A percentile compares a stretch with the other conserved stretches of the same genome.
These are phyloP conservation scores for Penicillium turbatum DNA, from an alignment of 495 filamentous ascomycete species.

Conservation along the genomic window DNA sequence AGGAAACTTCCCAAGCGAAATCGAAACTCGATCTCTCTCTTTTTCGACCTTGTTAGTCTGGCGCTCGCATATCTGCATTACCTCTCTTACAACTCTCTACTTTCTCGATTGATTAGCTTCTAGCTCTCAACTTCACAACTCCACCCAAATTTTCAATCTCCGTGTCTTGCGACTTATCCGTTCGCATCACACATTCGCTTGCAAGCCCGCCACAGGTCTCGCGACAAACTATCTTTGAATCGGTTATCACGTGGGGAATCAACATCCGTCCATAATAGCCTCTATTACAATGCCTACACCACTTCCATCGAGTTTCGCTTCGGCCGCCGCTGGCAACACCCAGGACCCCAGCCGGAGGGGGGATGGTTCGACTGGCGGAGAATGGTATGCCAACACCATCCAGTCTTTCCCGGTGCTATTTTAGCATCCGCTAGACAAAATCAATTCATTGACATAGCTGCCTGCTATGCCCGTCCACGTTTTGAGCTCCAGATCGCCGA, in stretches of 20 bases:
- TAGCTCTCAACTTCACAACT: slow-evolving; percentile 13
- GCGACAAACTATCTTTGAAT: slow-evolving; percentile 21
- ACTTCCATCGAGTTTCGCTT: slow-evolving; percentile 79
- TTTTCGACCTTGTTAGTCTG: slow-evolving; percentile 27
- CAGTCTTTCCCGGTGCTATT: slow-evolving; percentile 6
- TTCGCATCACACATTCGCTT: slow-evolving; percentile 26
- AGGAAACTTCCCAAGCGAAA: slow-evolving; percentile 30
- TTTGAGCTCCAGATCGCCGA: slow-evolving; percentile 5
- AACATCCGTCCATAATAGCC: slow-evolving; percentile 18
- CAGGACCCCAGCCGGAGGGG: slow-evolving; percentile 51
- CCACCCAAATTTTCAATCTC: slow-evolving; percentile 8
- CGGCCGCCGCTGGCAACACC: slow-evolving; percentile 71
- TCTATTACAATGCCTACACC: slow-evolving; percentile 63
- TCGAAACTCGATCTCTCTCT: slow-evolving; percentile 30
- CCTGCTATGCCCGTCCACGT: slow-evolving; percentile 5
- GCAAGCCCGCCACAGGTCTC: slow-evolving; percentile 24
- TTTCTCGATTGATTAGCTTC: slow-evolving; percentile 24
- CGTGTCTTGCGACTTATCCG: slow-evolving; percentile 25
- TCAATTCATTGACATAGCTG: neutral
- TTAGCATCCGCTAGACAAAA: neutral
- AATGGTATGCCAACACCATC: slow-evolving; percentile 47
- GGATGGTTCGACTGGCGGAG: slow-evolving; percentile 51
- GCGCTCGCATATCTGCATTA: slow-evolving; percentile 28
- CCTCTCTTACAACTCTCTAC: slow-evolving; percentile 10
- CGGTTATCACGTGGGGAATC: slow-evolving; percentile 23